These are phyloP conservation scores for Fusarium torulosum DNA, from an alignment of 2,329 filamentous ascomycete genomes.

Conservation along the genomic window DNA sequence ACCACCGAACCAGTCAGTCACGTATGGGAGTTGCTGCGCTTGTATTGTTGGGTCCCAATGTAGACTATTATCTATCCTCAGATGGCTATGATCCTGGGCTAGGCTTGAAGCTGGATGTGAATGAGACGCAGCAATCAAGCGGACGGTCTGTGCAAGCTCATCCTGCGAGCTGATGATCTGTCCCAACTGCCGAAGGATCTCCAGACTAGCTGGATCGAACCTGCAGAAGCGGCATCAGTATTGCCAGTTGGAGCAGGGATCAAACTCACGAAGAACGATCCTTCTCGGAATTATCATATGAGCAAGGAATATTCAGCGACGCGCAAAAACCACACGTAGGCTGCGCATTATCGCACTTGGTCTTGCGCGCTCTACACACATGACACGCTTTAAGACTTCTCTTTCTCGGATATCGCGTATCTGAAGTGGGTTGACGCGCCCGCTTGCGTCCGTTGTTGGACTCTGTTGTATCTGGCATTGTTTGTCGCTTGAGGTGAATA, in stretches of 20 bases:
- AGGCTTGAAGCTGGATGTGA: not conserved
- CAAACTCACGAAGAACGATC: conserved; percentile 47
- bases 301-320: conserved; percentile 51
- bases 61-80: not conserved
- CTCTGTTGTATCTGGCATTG: conserved; percentile 2
- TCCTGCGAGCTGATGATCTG: conserved; percentile 42
- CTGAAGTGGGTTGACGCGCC: conserved; percentile 31
- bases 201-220: conserved; percentile 54
- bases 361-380: conserved; percentile 54
- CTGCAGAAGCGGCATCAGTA: conserved; percentile 28
- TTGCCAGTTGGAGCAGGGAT: fast-evolving
- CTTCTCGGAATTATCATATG: conserved; percentile 48
- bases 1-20: conserved; percentile 13
- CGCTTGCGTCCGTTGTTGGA: conserved; percentile 31
- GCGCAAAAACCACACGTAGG: conserved; percentile 55
- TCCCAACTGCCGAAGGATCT: conserved; percentile 49
- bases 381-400: conserved; percentile 53
- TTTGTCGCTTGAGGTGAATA: not conserved
- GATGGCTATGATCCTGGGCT: not conserved
- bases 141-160: conserved; percentile 33
- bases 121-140: conserved; percentile 23
- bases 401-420: conserved; percentile 48
- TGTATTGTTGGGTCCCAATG: conserved; percentile 11
- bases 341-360: conserved; percentile 55
- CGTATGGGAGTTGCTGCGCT: not conserved